These are phyloP conservation scores for Purpureocillium takamizusanense DNA, from an alignment of 2,329 filamentous ascomycete genomes.

Conservation along the genomic window DNA sequence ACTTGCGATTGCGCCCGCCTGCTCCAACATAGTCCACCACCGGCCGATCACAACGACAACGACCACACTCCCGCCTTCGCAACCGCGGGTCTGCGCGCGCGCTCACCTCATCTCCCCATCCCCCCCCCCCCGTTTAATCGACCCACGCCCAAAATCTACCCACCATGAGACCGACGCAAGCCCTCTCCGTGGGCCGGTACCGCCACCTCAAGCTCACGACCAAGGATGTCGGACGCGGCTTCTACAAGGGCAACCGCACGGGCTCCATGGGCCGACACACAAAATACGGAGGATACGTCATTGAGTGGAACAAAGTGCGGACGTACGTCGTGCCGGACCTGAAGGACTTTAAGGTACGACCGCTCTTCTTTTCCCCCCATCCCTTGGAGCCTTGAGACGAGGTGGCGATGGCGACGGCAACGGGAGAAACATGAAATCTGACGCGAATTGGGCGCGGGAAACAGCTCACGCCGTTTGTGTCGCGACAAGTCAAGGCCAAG, in stretches of 20 bases:
- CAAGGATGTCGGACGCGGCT: constrained; percentile 87
- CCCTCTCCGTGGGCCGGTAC: constrained; percentile 57
- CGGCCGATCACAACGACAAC: no score
- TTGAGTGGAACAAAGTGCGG: constrained; percentile 82
- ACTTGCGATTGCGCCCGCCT: not conserved
- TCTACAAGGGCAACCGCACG: constrained; percentile 92
- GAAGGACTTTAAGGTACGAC: constrained; percentile 63
- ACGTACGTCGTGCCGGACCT: constrained; percentile 78
- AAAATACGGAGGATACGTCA: constrained; percentile 71
- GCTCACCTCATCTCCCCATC: no score
- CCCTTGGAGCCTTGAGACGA: no score
- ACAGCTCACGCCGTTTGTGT: constrained; percentile 75
- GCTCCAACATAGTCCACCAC: no score
- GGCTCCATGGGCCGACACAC: constrained; percentile 83
- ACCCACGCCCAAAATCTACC: constrained; percentile 2
- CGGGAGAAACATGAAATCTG: no score
- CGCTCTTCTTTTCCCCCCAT: constrained; percentile 11
- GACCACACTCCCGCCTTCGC: no score
- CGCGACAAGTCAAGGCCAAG: constrained; percentile 43
- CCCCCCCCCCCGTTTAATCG: not conserved
- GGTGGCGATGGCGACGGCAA: no score
- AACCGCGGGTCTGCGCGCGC: no score
- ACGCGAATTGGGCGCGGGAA: not conserved
- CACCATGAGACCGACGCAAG: constrained; percentile 58
- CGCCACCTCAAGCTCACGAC: constrained; percentile 77